phyloP scores from a whole-genome alignment of 306 rosid species.

The Lablab purpureus region DNA sequence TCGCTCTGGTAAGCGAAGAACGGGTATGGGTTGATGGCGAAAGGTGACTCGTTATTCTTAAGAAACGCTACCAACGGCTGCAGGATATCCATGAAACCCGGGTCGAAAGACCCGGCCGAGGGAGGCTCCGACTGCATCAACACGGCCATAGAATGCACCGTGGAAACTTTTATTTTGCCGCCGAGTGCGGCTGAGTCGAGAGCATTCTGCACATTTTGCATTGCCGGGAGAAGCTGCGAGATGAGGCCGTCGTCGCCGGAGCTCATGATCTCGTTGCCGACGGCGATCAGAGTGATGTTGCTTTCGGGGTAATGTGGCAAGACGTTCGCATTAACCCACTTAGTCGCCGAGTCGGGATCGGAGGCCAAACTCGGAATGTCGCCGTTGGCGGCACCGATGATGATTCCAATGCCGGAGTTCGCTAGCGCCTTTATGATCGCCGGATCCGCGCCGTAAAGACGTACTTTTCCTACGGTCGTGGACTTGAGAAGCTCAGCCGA shows the following conservation, averaged over 20 bases:
- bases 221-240: conserved; percentile 72
- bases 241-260: conserved; percentile 55
- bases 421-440: conserved; percentile 64
- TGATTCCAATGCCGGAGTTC: conserved; percentile 61
- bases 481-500: conserved; percentile 62
- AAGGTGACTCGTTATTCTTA: conserved; percentile 63
- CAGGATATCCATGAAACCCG: conserved; percentile 43
- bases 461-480: conserved; percentile 56
- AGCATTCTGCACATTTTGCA: conserved; percentile 70
- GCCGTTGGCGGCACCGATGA: conserved; percentile 60
- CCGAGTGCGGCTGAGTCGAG: conserved; percentile 59
- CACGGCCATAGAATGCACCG: conserved; percentile 73
- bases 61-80: conserved; percentile 55
- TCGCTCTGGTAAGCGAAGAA: conserved; percentile 74
- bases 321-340: conserved; percentile 71
- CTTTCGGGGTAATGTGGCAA: conserved; percentile 65
- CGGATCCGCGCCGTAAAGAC: conserved; percentile 67
- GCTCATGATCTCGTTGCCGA: conserved; percentile 74
- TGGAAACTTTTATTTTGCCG: conserved; percentile 65
- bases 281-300: conserved; percentile 61
- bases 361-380: conserved; percentile 62
- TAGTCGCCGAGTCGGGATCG: conserved; percentile 68
- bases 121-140: conserved; percentile 69
- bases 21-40: conserved; percentile 77
- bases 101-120: conserved; percentile 63